Conservation (phyloP, 805 yeast genomes). For the Cephaloascus fragrans region DNA sequence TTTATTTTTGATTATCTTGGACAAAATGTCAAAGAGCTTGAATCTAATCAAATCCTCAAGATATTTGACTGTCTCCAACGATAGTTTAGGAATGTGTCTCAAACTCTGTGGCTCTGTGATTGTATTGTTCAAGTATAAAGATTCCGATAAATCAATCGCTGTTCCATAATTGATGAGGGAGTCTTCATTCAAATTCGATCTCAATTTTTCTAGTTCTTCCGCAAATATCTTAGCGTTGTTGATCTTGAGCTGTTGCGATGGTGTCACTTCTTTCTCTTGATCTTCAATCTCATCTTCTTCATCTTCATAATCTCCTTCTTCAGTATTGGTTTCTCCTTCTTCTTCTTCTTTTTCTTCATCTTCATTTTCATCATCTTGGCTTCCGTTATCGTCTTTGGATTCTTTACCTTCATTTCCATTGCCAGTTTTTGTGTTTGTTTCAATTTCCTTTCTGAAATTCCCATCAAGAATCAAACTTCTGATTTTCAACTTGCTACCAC, state of each 20-base stretch:
- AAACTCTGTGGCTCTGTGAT: not conserved
- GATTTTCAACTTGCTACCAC: not conserved
- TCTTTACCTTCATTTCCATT: not conserved
- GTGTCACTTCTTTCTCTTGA: not conserved
- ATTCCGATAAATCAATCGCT: not conserved
- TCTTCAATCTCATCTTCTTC: not conserved
- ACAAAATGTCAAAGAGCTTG: not conserved
- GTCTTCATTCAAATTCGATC: not conserved
- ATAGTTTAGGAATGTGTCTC: not conserved
- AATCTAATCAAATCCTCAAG: not conserved
- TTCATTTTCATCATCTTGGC: too few relatives aligned
- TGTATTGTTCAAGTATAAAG: not conserved
- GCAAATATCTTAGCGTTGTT: too few relatives aligned
- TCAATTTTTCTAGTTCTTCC: not conserved
- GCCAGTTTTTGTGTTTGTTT: not conserved
- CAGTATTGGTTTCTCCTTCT: too few relatives aligned
- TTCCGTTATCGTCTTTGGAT: not conserved
- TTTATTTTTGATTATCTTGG: not conserved
- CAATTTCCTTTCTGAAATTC: not conserved
- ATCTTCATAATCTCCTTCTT: too few relatives aligned
- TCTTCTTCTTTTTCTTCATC: too few relatives aligned
- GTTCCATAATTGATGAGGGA: not conserved
- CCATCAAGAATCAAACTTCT: not conserved
- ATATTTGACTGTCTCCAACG: not conserved
- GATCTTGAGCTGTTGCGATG: not conserved